A percentile compares a stretch with the other conserved stretches of the same genome.
Conservation (phyloP, 805 yeast species). For the Candida awuae region DNA sequence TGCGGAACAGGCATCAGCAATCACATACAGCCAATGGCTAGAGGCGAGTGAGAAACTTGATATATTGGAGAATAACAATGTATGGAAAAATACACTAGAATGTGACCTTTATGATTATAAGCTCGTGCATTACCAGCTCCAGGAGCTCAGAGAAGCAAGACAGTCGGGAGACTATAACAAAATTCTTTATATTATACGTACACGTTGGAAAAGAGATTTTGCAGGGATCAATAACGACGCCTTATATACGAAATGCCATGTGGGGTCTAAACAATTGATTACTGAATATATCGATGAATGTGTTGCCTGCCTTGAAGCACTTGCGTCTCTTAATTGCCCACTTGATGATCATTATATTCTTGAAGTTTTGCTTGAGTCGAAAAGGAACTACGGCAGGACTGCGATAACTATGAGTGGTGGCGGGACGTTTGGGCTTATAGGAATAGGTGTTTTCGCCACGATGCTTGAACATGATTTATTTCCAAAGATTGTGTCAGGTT, state of each 20-base stretch:
- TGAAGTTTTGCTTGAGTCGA: slow-evolving; percentile 75
- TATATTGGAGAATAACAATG: slow-evolving; percentile 48
- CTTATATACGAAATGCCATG: slow-evolving; percentile 67
- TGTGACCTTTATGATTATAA: slow-evolving; percentile 69
- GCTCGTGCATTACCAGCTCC: slow-evolving; percentile 44
- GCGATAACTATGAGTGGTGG: slow-evolving; percentile 96
- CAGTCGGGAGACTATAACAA: slow-evolving; percentile 45
- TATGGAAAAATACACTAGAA: slow-evolving; percentile 62
- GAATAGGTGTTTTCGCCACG: slow-evolving; percentile 83
- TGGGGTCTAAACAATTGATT: slow-evolving; percentile 78
- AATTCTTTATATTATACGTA: slow-evolving; percentile 67
- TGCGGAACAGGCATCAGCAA: slow-evolving; percentile 36
- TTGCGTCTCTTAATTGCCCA: slow-evolving; percentile 32
- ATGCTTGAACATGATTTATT: slow-evolving; percentile 64
- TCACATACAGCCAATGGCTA: slow-evolving; percentile 54
- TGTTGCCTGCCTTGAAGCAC: slow-evolving; percentile 35
- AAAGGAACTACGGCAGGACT: slow-evolving; percentile 88
- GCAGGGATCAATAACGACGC: slow-evolving; percentile 82
- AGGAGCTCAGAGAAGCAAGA: slow-evolving; percentile 55
- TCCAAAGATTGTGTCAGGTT: slow-evolving; percentile 87
- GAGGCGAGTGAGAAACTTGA: slow-evolving; percentile 58
- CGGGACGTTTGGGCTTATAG: slow-evolving; percentile 86
- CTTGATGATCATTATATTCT: slow-evolving; percentile 64
- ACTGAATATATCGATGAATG: slow-evolving; percentile 83
- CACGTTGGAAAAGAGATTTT: slow-evolving; percentile 75